Conservation (phyloP, 345 rosid genomes). For the Gossypium herbaceum region DNA sequence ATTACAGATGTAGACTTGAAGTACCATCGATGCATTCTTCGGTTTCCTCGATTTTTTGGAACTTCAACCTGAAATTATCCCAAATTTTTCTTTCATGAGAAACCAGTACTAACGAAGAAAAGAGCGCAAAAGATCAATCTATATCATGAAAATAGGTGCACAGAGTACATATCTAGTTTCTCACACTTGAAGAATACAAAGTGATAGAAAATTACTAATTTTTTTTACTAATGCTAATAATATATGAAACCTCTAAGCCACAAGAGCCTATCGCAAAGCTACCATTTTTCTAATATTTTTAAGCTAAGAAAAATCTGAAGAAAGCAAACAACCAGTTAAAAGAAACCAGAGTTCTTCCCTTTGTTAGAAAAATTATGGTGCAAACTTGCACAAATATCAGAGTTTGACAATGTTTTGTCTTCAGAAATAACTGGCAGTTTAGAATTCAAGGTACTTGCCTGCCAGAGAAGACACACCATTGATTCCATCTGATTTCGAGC, state of each 20-base stretch:
- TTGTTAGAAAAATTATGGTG: background rate
- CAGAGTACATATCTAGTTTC: background rate
- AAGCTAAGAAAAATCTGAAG: background rate
- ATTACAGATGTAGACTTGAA: slow-evolving; percentile 67
- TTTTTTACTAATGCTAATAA: background rate
- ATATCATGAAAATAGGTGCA: background rate
- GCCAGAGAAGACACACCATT: slow-evolving; percentile 95
- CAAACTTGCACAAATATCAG: background rate
- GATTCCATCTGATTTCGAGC: slow-evolving; percentile 99
- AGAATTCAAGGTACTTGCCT: slow-evolving; percentile 49
- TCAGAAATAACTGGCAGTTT: background rate
- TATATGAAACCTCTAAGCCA: background rate
- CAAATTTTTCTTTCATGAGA: background rate
- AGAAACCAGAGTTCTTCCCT: background rate
- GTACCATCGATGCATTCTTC: slow-evolving; percentile 78
- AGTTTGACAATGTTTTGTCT: background rate
- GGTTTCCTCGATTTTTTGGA: slow-evolving; percentile 84
- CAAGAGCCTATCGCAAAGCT: background rate
- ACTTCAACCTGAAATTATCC: slow-evolving; percentile 68
- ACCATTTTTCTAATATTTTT: background rate
- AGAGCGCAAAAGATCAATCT: background rate
- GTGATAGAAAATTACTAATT: background rate
- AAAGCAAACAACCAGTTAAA: background rate
- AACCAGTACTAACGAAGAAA: background rate
- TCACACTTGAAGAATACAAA: slow-evolving; percentile 5